A percentile compares a stretch with the other conserved stretches of the same genome.
These are phyloP conservation scores for Fusarium sp. DNA, from an alignment of 2,329 filamentous ascomycete species.

Conservation along the genomic window DNA sequence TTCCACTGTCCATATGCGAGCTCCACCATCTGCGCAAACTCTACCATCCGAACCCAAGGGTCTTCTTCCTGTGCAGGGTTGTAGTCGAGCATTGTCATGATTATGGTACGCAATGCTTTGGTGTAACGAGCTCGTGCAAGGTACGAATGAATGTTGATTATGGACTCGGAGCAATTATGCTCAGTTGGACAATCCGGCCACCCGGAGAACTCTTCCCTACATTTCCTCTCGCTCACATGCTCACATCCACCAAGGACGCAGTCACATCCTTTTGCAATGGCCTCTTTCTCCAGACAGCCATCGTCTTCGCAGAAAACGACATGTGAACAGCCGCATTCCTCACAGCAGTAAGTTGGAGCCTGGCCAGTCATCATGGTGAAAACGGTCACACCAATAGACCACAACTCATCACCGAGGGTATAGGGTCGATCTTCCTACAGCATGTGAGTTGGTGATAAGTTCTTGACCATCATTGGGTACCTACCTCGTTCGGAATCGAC, in stretches of 20 bases:
- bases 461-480: background rate
- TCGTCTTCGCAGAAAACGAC: conserved; percentile 47
- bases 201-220: conserved; percentile 8
- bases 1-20: conserved; percentile 48
- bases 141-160: conserved; percentile 49
- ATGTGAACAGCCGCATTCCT: conserved; percentile 42
- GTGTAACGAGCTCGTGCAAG: conserved; percentile 47
- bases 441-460: background rate
- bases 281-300: conserved; percentile 44
- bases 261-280: conserved; percentile 26
- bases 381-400: conserved; percentile 53
- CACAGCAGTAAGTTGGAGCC: conserved; percentile 27
- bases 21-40: conserved; percentile 40
- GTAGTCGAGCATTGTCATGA: conserved; percentile 44
- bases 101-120: conserved; percentile 33
- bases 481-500: conserved; percentile 19
- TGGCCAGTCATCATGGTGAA: conserved; percentile 57
- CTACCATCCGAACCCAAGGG: background rate
- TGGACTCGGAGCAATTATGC: conserved; percentile 36
- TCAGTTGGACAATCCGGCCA: conserved; percentile 29
- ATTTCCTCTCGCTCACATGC: conserved; percentile 14
- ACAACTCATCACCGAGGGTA: conserved; percentile 53
- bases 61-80: conserved; percentile 28
- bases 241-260: conserved; percentile 43
- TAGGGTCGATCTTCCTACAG: conserved; percentile 50